Evolutionary conservation across 352 stramenopile genomes (phyloP).

Genomic region (Globisporangium solare): DNA sequence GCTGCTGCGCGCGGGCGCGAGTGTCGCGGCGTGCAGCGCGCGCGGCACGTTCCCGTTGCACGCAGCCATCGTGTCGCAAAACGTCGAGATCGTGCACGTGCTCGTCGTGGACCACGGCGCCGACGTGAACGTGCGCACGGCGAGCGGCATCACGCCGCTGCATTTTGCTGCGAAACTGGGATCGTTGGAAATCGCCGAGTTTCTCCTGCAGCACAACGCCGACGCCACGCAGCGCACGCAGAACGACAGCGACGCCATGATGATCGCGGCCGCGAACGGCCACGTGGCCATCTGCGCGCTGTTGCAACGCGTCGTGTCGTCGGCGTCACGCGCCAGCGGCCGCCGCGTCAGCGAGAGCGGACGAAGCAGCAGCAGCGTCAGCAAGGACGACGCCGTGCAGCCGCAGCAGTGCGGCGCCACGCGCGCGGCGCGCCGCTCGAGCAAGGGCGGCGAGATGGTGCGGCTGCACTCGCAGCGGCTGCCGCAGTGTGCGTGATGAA

Average conservation of each 20-base stretch:
- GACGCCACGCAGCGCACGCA: slow-evolving; percentile 67
- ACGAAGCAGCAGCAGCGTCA: slow-evolving; percentile 18
- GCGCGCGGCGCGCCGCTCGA: background rate
- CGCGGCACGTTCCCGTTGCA: slow-evolving; percentile 62
- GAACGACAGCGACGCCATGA: slow-evolving; percentile 71
- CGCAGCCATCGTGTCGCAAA: slow-evolving; percentile 63
- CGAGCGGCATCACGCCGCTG: slow-evolving; percentile 68
- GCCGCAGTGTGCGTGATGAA: slow-evolving; percentile 14
- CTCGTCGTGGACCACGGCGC: slow-evolving; percentile 48
- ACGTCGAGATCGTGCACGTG: slow-evolving; percentile 58
- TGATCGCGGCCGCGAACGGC: slow-evolving; percentile 68
- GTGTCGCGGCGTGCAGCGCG: slow-evolving; percentile 38
- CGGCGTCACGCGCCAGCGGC: slow-evolving; percentile 13
- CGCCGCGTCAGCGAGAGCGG: slow-evolving; percentile 14
- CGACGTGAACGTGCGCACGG: slow-evolving; percentile 64
- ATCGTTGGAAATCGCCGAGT: slow-evolving; percentile 50
- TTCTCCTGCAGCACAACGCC: slow-evolving; percentile 57
- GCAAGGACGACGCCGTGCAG: background rate
- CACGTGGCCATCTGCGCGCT: slow-evolving; percentile 61
- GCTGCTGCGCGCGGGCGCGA: slow-evolving; percentile 43
- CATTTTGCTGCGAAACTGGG: slow-evolving; percentile 73
- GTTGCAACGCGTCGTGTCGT: slow-evolving; percentile 36
- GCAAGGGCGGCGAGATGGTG: slow-evolving; percentile 36
- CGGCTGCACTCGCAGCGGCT: slow-evolving; percentile 32
- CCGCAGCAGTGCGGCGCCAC: too few species aligned